phyloP scores from a whole-genome alignment of 768 basidiomycete species.

The Rhizopogon vulgaris region DNA sequence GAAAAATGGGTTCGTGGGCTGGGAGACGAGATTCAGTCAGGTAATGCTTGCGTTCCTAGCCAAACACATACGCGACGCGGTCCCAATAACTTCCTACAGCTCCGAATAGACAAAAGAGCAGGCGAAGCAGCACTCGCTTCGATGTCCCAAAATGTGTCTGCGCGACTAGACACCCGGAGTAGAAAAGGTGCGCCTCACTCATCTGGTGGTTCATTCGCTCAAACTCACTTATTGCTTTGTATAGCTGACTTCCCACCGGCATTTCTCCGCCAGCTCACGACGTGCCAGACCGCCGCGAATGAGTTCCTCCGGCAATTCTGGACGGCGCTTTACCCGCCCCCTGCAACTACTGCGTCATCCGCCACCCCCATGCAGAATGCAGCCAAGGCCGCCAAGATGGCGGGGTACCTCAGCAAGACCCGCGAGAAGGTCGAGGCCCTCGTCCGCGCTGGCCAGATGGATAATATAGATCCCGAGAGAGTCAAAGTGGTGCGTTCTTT shows the following conservation, averaged over 20 bases:
- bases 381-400: constrained; percentile 84
- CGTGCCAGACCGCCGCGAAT: constrained; percentile 88
- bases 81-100: constrained; percentile 27
- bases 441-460: constrained; percentile 52
- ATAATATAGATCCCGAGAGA: constrained; percentile 54
- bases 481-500: constrained; percentile 55
- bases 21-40: constrained; percentile 53
- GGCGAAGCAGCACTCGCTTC: constrained; percentile 60
- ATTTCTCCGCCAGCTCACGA: constrained; percentile 77
- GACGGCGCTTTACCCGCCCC: constrained; percentile 77
- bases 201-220: not conserved
- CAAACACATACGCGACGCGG: not conserved
- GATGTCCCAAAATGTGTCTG: constrained; percentile 80
- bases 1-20: constrained; percentile 42
- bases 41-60: constrained; percentile 28
- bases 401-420: constrained; percentile 71
- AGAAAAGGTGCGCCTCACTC: constrained; percentile 47
- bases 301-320: constrained; percentile 97
- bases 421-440: constrained; percentile 78
- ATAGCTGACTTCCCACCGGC: constrained; percentile 76
- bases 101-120: constrained; percentile 62
- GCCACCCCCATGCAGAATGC: constrained; percentile 65
- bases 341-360: constrained; percentile 40
- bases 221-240: not conserved
- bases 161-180: constrained; percentile 59